Base-by-base conservation (phyloP, 2,329 filamentous ascomycete species). In the Verticillium tricorpus region DNA sequence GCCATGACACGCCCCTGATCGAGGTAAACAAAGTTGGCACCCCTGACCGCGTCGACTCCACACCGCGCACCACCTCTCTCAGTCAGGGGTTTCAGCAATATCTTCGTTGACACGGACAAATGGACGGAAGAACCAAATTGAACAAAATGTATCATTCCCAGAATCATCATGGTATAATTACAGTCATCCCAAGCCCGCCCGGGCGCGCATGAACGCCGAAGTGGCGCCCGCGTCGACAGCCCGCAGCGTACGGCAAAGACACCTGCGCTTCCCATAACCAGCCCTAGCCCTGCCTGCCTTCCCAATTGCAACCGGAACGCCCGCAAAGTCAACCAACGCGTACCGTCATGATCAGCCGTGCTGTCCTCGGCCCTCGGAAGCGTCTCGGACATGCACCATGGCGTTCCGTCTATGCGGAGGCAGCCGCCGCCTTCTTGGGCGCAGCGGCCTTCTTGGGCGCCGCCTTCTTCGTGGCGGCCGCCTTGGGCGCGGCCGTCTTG, bases 401-500 rank as follows among this genome's bases (percentile, higher is more conserved):
- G 45, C 45, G 45, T 50, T 50, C 45, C 45, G 45, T 50, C 45
- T 50, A 66, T 58, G 63, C 64, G n/a, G 64, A 45, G 22, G 64
- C 57, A 35, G 63, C 54, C 9, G 59, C 59, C 9, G 56, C 62
- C 57, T 64, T 64, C 76, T 79, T 78, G 58, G 76, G 70, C 59
- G 68, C 67, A 32, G 61, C 64, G 52, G 75, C 72, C 68, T 78
- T 77, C 75, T 78, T 77, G 28, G 74, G 71, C 59, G 78, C 70
- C 65, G 72, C 72, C 74, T 82, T 79, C 74, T 80, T 80, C 31
- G 78, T 70, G 5, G 76, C 71, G 19, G 78, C 75, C 57, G 76
- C 74, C 74, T 79, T 80, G 73, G 79, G 80, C 39, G 80, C 78
- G 40, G 82, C 79, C 28, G 83, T 80, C 86, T 95, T 96, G 70